A percentile compares a stretch with the other conserved stretches of the same genome.
These are phyloP conservation scores for Pinus albicaulis DNA, from an alignment of 75 land plant genomes.

Conservation along the genomic window DNA sequence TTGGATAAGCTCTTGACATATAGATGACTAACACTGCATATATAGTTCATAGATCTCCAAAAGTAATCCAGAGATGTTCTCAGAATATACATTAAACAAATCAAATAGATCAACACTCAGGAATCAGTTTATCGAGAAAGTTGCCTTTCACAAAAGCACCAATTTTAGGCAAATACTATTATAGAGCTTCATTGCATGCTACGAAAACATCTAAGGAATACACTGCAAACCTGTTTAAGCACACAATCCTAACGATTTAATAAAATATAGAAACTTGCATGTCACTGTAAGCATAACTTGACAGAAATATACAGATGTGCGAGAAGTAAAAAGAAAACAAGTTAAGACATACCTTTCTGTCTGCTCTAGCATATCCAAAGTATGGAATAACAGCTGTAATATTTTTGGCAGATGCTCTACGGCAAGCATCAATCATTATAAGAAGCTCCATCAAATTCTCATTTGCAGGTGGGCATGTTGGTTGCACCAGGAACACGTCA, in stretches of 20 bases:
- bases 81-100: neutral
- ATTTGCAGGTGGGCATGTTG: constrained; percentile 96
- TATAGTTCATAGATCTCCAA: neutral
- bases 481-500: constrained; percentile 93
- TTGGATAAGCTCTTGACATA: neutral
- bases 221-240: neutral
- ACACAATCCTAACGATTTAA: neutral
- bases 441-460: constrained; percentile 96
- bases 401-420: constrained; percentile 96
- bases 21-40: neutral
- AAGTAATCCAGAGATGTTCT: neutral
- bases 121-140: neutral
- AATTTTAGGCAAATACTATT: neutral
- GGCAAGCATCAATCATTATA: constrained; percentile 96
- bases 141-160: constrained; percentile 1
- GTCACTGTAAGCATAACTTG: neutral
- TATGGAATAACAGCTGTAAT: constrained; percentile 97
- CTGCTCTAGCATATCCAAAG: constrained; percentile 99
- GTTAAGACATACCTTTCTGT: constrained; percentile 69
- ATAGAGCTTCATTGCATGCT: neutral
- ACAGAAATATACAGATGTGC: neutral
- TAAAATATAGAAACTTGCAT: neutral
- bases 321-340: neutral
- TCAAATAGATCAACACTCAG: neutral
- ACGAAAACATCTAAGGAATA: neutral